Base-by-base conservation (phyloP, 768 basidiomycete genomes). In the Serendipita indica region DNA sequence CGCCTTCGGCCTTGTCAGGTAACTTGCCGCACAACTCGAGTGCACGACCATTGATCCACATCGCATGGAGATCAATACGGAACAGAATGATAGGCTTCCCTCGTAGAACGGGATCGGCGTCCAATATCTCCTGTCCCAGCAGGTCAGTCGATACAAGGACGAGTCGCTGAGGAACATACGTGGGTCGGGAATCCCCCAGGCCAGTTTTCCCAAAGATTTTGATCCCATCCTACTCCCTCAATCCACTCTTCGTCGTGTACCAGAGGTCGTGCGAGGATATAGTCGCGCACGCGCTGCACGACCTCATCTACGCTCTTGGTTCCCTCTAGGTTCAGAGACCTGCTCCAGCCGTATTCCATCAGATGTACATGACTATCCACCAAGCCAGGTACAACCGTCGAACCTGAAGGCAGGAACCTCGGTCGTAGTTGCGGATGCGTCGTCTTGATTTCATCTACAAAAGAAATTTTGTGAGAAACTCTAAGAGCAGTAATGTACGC, bases 141-240 rank as follows among this genome's bases (percentile, higher is more conserved):
- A 56, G 52, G 3, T 27, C 32, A 2, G 49, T 25, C 20, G 33
- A 4, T 13, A 60, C 7, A 3, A 57, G 37, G 33, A 37, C 35
- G 52, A 60, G 3, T 7, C 0, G 28, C 0, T 7, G 63, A 33
- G 3, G 14, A 22, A 22, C 28, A 62, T 1, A 4, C 41, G 34
- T 28, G 10, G 57, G 41, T 35, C 49, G n/a, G 7, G 35, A 12
- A 66, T 76, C 27, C 64, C 88, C 89, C 1, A 86, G 27, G 16
- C 18, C 57, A 57, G 16, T 56, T 64, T 0, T 66, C 39, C 65
- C 69, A 76, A 6, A 64, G 59, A 28, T 86, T 94, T 69, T 98
- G 91, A 65, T 98, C 89, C 92, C 93, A 98, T 3, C 93, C 93
- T 73, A 85, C 79, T 10, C 90, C 92, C 63, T 82, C 73, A 39